phyloP scores from a whole-genome alignment of 352 stramenopile genomes.

The Globisporangium nunn region DNA sequence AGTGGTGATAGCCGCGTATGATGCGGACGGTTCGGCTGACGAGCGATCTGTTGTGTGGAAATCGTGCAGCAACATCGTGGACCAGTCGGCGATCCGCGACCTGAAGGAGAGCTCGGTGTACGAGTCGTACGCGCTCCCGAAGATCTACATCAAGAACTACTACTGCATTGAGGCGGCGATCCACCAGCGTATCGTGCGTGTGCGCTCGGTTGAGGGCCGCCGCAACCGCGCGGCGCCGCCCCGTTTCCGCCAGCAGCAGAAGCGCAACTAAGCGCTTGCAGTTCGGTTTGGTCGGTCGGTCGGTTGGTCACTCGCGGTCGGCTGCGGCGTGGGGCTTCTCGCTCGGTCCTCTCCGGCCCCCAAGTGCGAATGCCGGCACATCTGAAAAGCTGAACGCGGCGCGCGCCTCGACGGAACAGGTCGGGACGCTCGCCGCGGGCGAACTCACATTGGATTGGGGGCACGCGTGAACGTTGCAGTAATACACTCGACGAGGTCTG shows the following conservation, averaged over 20 bases:
- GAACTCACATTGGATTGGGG: background rate
- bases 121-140: constrained; percentile 98
- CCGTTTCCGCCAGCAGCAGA: constrained; percentile 65
- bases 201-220: constrained; percentile 90
- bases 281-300: too few species aligned
- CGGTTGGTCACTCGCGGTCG: too few species aligned
- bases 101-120: constrained; percentile 98
- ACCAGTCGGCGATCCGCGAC: constrained; percentile 97
- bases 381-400: background rate
- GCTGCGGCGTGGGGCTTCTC: background rate
- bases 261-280: background rate
- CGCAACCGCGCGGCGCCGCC: constrained; percentile 91
- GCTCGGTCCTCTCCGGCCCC: background rate
- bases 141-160: constrained; percentile 99
- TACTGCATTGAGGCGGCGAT: constrained; percentile 99
- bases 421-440: too few species aligned
- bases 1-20: too few species aligned
- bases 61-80: constrained; percentile 93
- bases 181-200: constrained; percentile 98
- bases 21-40: too few species aligned
- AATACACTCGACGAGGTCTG: constrained; percentile 1
- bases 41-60: background rate
- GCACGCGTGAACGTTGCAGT: background rate
- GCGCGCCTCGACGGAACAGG: too few species aligned
- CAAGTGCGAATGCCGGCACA: background rate